Conservation (phyloP, 345 rosid genomes). For the Brassica juncea region DNA sequence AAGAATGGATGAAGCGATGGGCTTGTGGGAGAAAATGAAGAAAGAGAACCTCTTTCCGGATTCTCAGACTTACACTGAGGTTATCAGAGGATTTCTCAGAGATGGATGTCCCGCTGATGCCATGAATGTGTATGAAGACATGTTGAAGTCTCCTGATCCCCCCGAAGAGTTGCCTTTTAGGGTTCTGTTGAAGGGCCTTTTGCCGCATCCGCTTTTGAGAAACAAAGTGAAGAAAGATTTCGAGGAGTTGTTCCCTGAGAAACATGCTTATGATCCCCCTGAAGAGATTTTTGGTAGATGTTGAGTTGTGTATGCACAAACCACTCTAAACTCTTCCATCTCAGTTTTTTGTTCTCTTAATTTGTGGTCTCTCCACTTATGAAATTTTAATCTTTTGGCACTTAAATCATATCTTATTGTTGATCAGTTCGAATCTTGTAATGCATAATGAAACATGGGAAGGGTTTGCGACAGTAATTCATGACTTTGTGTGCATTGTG, state of each 20-base stretch:
- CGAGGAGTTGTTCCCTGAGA: conserved; percentile 88
- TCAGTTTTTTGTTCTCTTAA: conserved; percentile 1
- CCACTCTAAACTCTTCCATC: conserved; percentile 5
- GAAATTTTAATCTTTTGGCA: conserved; percentile 14
- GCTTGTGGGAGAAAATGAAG: conserved; percentile 75
- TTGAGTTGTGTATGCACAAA: conserved; percentile 45
- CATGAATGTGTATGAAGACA: conserved; percentile 91
- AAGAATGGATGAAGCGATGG: conserved; percentile 84
- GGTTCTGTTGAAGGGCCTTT: conserved; percentile 81
- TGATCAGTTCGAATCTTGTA: conserved; percentile 20
- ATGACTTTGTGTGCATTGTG: background rate
- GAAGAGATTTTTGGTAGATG: conserved; percentile 81
- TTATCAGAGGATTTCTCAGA: conserved; percentile 76
- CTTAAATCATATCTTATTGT: background rate
- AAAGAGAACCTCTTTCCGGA: conserved; percentile 78
- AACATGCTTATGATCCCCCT: conserved; percentile 86
- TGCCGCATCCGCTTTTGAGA: conserved; percentile 87
- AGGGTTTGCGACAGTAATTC: background rate
- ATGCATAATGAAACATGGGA: background rate
- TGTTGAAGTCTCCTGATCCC: conserved; percentile 90
- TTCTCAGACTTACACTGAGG: conserved; percentile 84
- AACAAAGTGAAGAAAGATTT: conserved; percentile 90
- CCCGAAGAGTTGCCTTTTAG: conserved; percentile 90
- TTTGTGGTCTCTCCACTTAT: background rate
- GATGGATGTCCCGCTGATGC: conserved; percentile 92